These are phyloP conservation scores for Phialemoniopsis sp. DNA, from an alignment of 2,329 filamentous ascomycete species.

Conservation along the genomic window DNA sequence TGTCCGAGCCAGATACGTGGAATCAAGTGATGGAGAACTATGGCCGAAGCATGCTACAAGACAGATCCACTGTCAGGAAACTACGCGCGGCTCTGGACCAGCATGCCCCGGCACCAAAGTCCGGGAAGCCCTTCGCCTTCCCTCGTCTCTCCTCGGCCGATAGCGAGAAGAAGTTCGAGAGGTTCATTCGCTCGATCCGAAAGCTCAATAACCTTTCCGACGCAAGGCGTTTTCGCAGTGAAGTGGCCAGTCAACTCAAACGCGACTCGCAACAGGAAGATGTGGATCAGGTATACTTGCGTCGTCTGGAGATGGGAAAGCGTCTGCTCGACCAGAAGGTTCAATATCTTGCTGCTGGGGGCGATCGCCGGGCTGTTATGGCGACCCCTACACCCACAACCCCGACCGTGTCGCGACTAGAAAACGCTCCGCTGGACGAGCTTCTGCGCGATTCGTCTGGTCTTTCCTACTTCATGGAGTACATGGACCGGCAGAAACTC, in stretches of 20 bases:
- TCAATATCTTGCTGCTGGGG: constrained; percentile 69
- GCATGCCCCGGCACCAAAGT: constrained; percentile 76
- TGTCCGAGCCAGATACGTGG: constrained; percentile 94
- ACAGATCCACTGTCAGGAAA: constrained; percentile 90
- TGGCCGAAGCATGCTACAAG: constrained; percentile 82
- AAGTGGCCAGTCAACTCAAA: constrained; percentile 88
- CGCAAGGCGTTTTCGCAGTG: constrained; percentile 84
- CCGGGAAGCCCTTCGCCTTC: constrained; percentile 62
- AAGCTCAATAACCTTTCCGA: constrained; percentile 90
- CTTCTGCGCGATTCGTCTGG: constrained; percentile 87
- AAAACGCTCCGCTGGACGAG: constrained; percentile 75
- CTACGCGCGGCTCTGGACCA: constrained; percentile 89
- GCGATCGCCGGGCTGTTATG: constrained; percentile 36
- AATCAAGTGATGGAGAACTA: constrained; percentile 93
- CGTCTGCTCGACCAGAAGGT: constrained; percentile 87
- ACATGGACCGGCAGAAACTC: constrained; percentile 86
- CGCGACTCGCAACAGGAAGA: constrained; percentile 73
- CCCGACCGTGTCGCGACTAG: constrained; percentile 55
- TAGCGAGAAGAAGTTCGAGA: constrained; percentile 88
- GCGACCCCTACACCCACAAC: constrained; percentile 16
- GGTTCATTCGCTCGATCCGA: constrained; percentile 84
- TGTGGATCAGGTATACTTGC: constrained; percentile 81
- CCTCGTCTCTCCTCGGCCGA: constrained; percentile 79
- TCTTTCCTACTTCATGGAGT: constrained; percentile 98
- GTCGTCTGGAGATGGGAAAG: constrained; percentile 88